These are phyloP conservation scores for Lindgomyces ingoldianus DNA, from an alignment of 495 filamentous ascomycete genomes.

Conservation along the genomic window DNA sequence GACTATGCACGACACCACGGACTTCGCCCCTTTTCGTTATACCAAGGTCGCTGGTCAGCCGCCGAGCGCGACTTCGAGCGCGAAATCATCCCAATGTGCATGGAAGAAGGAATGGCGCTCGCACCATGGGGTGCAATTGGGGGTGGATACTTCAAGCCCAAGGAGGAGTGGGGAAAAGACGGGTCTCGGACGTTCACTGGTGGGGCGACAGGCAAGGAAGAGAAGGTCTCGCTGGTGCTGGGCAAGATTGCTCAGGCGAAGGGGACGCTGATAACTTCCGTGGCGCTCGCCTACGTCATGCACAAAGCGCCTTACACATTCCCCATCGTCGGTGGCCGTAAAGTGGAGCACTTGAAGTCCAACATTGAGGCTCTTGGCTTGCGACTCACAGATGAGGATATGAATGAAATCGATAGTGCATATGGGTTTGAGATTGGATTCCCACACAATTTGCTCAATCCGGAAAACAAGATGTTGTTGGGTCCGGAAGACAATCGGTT, in stretches of 20 bases:
- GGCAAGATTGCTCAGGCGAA: constrained; percentile 60
- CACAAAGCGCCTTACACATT: constrained; percentile 75
- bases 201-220: constrained; percentile 30
- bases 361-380: constrained; percentile 68
- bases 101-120: constrained; percentile 35
- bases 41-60: constrained; percentile 38
- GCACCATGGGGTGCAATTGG: constrained; percentile 39
- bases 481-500: constrained; percentile 51
- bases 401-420: constrained; percentile 63
- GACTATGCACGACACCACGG: constrained; percentile 58
- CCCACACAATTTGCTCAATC: constrained; percentile 56
- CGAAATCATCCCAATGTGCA: constrained; percentile 40
- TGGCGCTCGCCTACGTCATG: constrained; percentile 75
- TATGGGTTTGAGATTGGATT: constrained; percentile 53
- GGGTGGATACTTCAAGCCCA: constrained; percentile 30
- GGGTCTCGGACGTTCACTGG: constrained; percentile 44
- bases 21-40: constrained; percentile 35
- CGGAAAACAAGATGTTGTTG: constrained; percentile 44
- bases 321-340: constrained; percentile 70
- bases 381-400: constrained; percentile 59
- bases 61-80: constrained; percentile 38
- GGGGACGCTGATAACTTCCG: constrained; percentile 47
- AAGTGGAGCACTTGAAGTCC: constrained; percentile 65
- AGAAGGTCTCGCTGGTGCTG: constrained; percentile 54
- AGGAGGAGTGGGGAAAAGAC: constrained; percentile 35